Percentiles rank a stretch among this genome's conserved stretches.
These are phyloP conservation scores for Sesbania bispinosa DNA, from an alignment of 306 rosid genomes.

Conservation along the genomic window DNA sequence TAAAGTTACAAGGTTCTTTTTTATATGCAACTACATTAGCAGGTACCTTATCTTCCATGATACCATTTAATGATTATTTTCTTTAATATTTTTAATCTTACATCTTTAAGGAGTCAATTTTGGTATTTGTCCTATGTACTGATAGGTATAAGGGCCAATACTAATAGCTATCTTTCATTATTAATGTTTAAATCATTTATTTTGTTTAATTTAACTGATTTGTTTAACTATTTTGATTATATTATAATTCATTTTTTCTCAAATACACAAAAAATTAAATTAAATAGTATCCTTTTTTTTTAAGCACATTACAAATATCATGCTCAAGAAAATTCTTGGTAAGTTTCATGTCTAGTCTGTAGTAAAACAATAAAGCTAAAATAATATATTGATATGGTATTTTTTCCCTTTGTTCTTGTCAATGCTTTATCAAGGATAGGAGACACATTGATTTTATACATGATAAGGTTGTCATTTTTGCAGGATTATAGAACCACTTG, in stretches of 20 bases:
- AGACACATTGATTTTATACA: conserved; percentile 8
- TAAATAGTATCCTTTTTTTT: not conserved
- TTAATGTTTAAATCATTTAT: not conserved
- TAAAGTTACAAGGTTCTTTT: conserved; percentile 88
- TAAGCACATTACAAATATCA: not conserved
- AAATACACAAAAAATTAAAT: not conserved
- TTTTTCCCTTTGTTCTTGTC: not conserved
- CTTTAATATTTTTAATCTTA: not conserved
- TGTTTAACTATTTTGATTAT: not conserved
- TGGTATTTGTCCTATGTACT: not conserved
- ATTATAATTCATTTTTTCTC: not conserved
- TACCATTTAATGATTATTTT: not conserved
- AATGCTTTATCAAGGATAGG: not conserved
- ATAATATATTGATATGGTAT: not conserved
- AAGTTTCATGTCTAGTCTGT: not conserved
- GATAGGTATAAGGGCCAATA: not conserved
- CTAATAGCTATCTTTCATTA: not conserved
- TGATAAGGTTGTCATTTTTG: conserved; percentile 8
- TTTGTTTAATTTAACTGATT: not conserved
- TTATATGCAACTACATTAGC: conserved; percentile 96
- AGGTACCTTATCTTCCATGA: conserved; percentile 42
- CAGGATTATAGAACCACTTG: conserved; percentile 98
- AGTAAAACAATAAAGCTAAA: conserved; percentile 5
- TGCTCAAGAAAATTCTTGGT: not conserved
- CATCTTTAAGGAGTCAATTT: not conserved